phyloP scores from a whole-genome alignment of 2,329 filamentous ascomycete species.

The Neonectria neomacrospora region DNA sequence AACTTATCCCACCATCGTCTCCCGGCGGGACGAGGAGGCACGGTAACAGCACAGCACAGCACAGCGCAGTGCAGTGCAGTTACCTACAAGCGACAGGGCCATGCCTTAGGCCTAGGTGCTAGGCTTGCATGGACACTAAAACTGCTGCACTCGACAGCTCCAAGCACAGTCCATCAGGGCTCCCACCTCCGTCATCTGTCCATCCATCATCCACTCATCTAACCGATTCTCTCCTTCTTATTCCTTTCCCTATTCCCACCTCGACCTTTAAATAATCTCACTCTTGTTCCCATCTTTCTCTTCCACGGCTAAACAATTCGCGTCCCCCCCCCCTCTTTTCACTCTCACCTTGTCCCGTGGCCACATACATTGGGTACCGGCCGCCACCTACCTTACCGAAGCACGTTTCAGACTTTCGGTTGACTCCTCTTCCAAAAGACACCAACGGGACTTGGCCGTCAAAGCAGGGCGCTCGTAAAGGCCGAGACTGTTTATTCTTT shows the following conservation, averaged over 20 bases:
- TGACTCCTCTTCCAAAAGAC: neutral
- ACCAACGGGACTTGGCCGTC: neutral
- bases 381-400: neutral
- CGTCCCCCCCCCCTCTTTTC: neutral
- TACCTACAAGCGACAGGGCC: neutral
- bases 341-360: neutral
- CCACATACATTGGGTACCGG: neutral
- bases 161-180: constrained; percentile 2
- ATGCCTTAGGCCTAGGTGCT: neutral
- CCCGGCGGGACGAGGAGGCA: neutral
- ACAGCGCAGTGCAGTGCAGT: neutral
- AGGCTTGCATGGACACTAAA: too few relatives aligned
- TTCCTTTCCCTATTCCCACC: constrained; percentile 8
- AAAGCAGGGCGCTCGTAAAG: constrained; percentile 6
- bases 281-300: neutral
- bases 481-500: constrained; percentile 6
- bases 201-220: constrained; percentile 9
- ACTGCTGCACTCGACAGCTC: neutral
- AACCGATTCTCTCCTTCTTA: constrained; percentile 7
- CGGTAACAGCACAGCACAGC: neutral
- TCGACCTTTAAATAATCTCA: neutral
- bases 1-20: neutral
- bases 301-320: neutral
- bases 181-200: neutral
- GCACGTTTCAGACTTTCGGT: neutral